phyloP scores from a whole-genome alignment of 1,284 basidiomycete genomes.

The Ceratobasidium sp. region DNA sequence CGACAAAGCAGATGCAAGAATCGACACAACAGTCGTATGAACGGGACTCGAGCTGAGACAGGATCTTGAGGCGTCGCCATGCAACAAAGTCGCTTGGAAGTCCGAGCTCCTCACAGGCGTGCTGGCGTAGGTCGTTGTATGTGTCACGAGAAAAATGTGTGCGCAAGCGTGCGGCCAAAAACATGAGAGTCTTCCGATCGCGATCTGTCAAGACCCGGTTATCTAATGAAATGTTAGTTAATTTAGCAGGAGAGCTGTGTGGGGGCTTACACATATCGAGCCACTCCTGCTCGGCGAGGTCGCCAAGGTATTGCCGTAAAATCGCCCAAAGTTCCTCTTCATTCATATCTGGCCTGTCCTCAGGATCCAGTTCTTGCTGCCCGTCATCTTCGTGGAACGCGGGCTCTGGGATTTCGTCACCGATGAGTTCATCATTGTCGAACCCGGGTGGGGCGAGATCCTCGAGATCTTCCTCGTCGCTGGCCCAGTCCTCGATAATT shows the following conservation, averaged over 20 bases:
- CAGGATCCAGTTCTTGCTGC: neutral
- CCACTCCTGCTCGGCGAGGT: conserved; percentile 23
- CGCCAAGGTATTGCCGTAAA: neutral
- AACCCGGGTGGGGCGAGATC: neutral
- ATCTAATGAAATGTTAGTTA: neutral
- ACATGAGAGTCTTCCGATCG: neutral
- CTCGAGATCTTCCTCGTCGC: neutral
- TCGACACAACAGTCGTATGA: conserved; percentile 36
- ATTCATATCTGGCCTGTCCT: neutral
- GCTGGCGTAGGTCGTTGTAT: conserved; percentile 17
- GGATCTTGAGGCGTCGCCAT: conserved; percentile 25
- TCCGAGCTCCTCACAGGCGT: conserved; percentile 10
- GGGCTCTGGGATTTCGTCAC: neutral
- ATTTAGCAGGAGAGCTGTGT: no score
- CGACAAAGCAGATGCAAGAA: conserved; percentile 32
- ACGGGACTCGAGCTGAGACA: conserved; percentile 20
- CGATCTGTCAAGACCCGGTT: neutral
- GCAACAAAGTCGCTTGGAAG: conserved; percentile 42
- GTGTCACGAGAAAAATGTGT: conserved; percentile 22
- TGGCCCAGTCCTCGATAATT: neutral
- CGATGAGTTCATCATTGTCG: neutral
- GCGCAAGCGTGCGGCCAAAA: conserved; percentile 17
- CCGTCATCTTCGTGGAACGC: neutral
- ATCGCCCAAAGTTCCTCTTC: conserved; percentile 12
- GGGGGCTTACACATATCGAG: conserved; percentile 22